phyloP scores from a whole-genome alignment of 108 stramenopile genomes.

The Seminavis robusta region DNA sequence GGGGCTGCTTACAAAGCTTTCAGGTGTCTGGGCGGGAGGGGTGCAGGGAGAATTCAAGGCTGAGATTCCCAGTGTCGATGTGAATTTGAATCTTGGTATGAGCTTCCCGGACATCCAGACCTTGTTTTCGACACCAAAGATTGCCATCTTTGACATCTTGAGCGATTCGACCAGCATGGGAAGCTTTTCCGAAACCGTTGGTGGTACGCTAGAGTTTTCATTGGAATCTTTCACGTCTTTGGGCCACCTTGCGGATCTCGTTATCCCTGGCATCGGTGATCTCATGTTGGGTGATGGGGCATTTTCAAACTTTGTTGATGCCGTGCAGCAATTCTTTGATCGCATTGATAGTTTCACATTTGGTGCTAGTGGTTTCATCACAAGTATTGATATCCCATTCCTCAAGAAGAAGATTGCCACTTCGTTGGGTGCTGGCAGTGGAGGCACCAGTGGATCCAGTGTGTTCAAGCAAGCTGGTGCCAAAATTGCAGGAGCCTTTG shows the following conservation, averaged over 20 bases:
- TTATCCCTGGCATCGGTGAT: not conserved
- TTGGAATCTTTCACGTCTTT: constrained; percentile 1
- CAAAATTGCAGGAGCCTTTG: constrained; percentile 8
- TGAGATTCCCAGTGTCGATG: not conserved
- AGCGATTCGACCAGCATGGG: too few species aligned
- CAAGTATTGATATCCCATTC: constrained; percentile 13
- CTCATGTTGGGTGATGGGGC: constrained; percentile 22
- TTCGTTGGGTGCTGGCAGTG: constrained; percentile 10
- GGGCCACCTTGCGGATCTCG: too few species aligned
- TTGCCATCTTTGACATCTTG: not conserved
- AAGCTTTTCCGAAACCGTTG: not conserved
- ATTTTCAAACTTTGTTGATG: constrained; percentile 17
- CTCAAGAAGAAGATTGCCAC: not conserved
- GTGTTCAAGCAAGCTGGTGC: not conserved
- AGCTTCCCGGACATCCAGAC: constrained; percentile 14
- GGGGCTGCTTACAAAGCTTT: constrained; percentile 7
- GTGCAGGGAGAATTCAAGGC: constrained; percentile 3
- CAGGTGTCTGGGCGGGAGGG: constrained; percentile 12
- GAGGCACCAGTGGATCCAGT: not conserved
- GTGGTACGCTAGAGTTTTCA: too few species aligned
- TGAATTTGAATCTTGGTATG: constrained; percentile 5
- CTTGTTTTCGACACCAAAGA: not conserved
- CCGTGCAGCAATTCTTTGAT: constrained; percentile 21
- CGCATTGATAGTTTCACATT: constrained; percentile 12
- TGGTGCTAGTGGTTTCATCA: constrained; percentile 23